Evolutionary conservation across 2,329 filamentous ascomycete species (phyloP).

Genomic region (Fusarium sp.): DNA sequence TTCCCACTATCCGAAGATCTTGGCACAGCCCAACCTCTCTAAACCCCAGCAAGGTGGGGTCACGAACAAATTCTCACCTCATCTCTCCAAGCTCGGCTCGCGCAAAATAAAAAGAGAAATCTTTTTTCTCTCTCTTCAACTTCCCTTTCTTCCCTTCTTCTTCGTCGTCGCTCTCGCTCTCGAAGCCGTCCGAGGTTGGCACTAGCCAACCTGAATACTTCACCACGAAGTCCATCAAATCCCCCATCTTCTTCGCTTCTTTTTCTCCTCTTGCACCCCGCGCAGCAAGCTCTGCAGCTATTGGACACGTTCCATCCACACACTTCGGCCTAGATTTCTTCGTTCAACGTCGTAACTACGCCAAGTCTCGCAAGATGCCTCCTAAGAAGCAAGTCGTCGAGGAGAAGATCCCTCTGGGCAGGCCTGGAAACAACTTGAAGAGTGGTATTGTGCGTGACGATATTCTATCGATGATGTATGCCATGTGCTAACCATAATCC

Average conservation of each 20-base stretch:
- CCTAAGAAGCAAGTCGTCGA: constrained; percentile 93
- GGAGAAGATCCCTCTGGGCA: constrained; percentile 95
- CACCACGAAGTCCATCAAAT: constrained; percentile 57
- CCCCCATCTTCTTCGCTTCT: constrained; percentile 63
- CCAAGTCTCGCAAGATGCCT: constrained; percentile 79
- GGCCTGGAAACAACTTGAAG: constrained; percentile 98
- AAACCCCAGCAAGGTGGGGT: constrained; percentile 39
- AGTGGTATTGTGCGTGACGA: constrained; percentile 86
- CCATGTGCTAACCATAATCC: constrained; percentile 43
- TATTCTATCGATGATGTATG: neutral
- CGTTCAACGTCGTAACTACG: constrained; percentile 65
- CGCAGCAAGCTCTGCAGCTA: constrained; percentile 76
- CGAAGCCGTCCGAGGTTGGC: constrained; percentile 53
- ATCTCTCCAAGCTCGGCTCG: constrained; percentile 39
- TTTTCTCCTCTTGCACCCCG: constrained; percentile 56
- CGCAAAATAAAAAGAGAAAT: constrained; percentile 41
- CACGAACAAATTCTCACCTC: constrained; percentile 46
- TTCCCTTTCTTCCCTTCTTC: constrained; percentile 22
- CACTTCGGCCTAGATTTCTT: constrained; percentile 62
- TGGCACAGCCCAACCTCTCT: constrained; percentile 42
- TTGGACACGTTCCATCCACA: constrained; percentile 57
- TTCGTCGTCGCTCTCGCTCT: constrained; percentile 37
- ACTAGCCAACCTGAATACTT: constrained; percentile 49
- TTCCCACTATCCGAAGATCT: constrained; percentile 10
- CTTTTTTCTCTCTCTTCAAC: constrained; percentile 21